These are phyloP conservation scores for Hyaloperonospora arabidopsidis DNA, from an alignment of 352 stramenopile species.

Conservation along the genomic window DNA sequence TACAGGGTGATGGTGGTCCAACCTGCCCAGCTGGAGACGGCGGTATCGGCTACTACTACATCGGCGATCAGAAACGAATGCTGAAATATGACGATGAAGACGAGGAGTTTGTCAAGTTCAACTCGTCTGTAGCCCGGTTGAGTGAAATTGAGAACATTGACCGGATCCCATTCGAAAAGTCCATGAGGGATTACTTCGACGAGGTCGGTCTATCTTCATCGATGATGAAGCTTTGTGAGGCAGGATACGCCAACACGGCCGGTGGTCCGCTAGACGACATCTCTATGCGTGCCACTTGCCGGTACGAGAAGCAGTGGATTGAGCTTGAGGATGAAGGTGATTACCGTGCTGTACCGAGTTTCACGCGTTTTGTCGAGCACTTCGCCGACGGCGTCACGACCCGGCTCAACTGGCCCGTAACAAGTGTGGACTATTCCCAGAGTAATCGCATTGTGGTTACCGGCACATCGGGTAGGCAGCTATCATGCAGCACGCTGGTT, in stretches of 20 bases:
- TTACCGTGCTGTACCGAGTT: constrained; percentile 63
- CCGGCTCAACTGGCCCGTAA: constrained; percentile 49
- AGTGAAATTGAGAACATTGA: constrained; percentile 60
- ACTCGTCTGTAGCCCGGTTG: constrained; percentile 47
- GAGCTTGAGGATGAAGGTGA: constrained; percentile 76
- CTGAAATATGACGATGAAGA: constrained; percentile 63
- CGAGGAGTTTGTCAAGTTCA: constrained; percentile 69
- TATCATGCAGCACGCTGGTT: constrained; percentile 54
- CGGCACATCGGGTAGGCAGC: constrained; percentile 40
- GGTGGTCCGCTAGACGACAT: constrained; percentile 61
- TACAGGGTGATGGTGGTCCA: constrained; percentile 67
- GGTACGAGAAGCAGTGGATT: constrained; percentile 80
- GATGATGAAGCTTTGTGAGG: constrained; percentile 78
- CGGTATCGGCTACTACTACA: constrained; percentile 80
- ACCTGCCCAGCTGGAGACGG: constrained; percentile 62
- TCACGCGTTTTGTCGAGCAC: constrained; percentile 55
- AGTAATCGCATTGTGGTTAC: constrained; percentile 44
- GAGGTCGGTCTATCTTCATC: constrained; percentile 48
- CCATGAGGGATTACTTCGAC: constrained; percentile 75
- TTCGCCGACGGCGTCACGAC: constrained; percentile 45
- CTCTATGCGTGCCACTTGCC: constrained; percentile 68
- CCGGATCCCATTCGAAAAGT: constrained; percentile 46
- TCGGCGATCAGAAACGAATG: constrained; percentile 80
- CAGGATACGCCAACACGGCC: constrained; percentile 76
- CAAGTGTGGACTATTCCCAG: constrained; percentile 51